These are phyloP conservation scores for Candida sakaeoensis DNA, from an alignment of 805 yeast species.

Conservation along the genomic window DNA sequence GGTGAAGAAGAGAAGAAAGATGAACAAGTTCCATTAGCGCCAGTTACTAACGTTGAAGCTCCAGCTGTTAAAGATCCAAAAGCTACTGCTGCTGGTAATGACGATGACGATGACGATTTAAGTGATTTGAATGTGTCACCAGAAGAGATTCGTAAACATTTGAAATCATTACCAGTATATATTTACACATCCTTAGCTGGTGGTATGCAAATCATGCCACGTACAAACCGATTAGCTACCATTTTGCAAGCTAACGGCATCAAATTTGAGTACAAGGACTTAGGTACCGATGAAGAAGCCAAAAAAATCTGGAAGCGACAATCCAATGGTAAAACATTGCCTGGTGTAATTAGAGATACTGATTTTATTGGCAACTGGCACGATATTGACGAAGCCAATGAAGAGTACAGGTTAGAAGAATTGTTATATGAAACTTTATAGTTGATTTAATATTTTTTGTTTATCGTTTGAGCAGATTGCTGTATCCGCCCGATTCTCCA, in stretches of 20 bases:
- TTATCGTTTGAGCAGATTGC: not conserved
- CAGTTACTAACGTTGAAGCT: slow-evolving; percentile 1
- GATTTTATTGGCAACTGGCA: slow-evolving; percentile 82
- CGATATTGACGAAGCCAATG: slow-evolving; percentile 84
- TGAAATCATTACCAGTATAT: slow-evolving; percentile 59
- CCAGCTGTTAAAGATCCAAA: slow-evolving; percentile 3
- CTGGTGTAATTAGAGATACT: slow-evolving; percentile 81
- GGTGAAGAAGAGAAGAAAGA: slow-evolving; percentile 9
- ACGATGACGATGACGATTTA: slow-evolving; percentile 12
- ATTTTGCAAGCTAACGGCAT: slow-evolving; percentile 73
- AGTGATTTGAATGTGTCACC: slow-evolving; percentile 35
- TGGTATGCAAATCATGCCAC: slow-evolving; percentile 71
- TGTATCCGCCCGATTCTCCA: no score
- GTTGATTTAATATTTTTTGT: not conserved
- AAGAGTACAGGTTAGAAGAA: slow-evolving; percentile 62
- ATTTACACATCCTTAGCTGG: slow-evolving; percentile 85
- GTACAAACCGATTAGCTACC: slow-evolving; percentile 73
- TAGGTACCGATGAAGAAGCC: slow-evolving; percentile 86
- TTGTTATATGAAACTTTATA: slow-evolving; percentile 62
- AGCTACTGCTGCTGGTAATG: slow-evolving; percentile 3
- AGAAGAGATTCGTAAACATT: slow-evolving; percentile 40
- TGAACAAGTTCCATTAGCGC: slow-evolving; percentile 7
- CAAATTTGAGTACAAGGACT: slow-evolving; percentile 64
- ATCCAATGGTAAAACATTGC: slow-evolving; percentile 68
- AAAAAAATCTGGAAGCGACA: slow-evolving; percentile 78